Evolutionary conservation across 257 asterid species (phyloP), one percentile per base, ranked within the genome.

Genomic region (Cruciata laevipes): DNA sequence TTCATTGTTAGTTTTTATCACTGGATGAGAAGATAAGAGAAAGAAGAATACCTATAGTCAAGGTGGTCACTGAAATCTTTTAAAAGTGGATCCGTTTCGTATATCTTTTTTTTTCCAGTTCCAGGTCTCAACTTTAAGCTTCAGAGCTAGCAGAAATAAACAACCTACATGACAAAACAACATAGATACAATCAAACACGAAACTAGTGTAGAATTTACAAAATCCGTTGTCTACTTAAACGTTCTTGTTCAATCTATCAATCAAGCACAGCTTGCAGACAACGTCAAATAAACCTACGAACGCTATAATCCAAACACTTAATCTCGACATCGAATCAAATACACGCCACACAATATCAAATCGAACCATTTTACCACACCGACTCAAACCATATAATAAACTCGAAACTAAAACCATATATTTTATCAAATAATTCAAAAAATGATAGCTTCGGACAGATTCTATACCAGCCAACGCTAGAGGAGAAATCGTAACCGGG

Each of bases 61-160:
- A 94, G 97, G 84, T 94, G 99, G 25, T 76, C 76, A 52, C 87
- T 82, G 67, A 83, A 58, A 66, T 82, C 85, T 56, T 40, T 84
- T 82, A 94, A 75, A 75, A 86, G 78, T 51, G 97, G 89, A 83
- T 94, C 99, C 72, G 89, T 90, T 81, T 85, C 96, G 65, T 94
- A 94, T 63, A 94, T 94, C 73, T 69, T 87, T 81, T 84, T 91
- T 59, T n/a, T n/a, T n/a, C 98, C 99, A 42, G 13, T 53, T 72
- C 96, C 98, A 40, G 17, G 32, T 23, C 14, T 17, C 23, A 62
- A 49, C 32, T 23, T 27, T 14, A 21, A n/a, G n/a, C n/a, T n/a
- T n/a, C n/a, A n/a, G n/a, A n/a, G n/a, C n/a, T n/a, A n/a, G n/a
- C 33, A 5, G 11, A 16, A 59, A 10, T 9, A 59, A 59, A 18